Evolutionary conservation across 1,284 basidiomycete species (phyloP).

Genomic region (Cutaneotrichosporon spelunceum): DNA sequence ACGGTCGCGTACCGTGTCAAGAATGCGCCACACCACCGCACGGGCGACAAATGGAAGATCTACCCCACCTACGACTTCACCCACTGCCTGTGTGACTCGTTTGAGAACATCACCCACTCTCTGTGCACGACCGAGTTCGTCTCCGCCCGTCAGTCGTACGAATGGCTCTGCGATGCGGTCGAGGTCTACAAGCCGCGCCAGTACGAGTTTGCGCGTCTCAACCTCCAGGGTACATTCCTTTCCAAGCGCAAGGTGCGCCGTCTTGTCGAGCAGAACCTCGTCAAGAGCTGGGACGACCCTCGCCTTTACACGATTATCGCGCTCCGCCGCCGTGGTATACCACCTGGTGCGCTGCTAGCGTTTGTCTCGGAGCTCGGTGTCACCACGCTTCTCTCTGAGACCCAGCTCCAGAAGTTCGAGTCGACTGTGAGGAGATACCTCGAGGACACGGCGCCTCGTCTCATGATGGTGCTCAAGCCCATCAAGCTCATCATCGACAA

Average conservation of each 20-base stretch:
- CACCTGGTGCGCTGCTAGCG: conserved; percentile 87
- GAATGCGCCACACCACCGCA: conserved; percentile 87
- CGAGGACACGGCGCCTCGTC: conserved; percentile 79
- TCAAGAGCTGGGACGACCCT: conserved; percentile 96
- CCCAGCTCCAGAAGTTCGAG: conserved; percentile 86
- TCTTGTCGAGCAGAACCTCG: conserved; percentile 79
- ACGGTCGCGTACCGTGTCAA: conserved; percentile 94
- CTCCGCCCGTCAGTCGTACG: conserved; percentile 93
- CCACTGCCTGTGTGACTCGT: conserved; percentile 96
- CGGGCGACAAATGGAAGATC: conserved; percentile 80
- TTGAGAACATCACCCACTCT: conserved; percentile 99
- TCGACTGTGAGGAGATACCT: conserved; percentile 84
- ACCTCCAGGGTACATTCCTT: conserved; percentile 91
- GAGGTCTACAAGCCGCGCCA: conserved; percentile 98
- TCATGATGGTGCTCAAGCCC: conserved; percentile 90
- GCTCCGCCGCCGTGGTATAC: conserved; percentile 87
- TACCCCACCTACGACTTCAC: conserved; percentile 96
- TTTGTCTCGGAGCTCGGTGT: conserved; percentile 94
- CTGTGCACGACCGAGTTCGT: conserved; percentile 97
- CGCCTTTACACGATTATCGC: conserved; percentile 97
- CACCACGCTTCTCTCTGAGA: conserved; percentile 78
- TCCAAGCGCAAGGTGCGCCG: conserved; percentile 94
- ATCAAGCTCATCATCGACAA: conserved; percentile 91
- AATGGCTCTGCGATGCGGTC: conserved; percentile 97
- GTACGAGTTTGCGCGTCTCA: conserved; percentile 93